Percentiles rank a stretch among this genome's conserved stretches.
Evolutionary conservation across 163 green algal genomes (phyloP).

Genomic region (Coccomyxa subellipsoidea): DNA sequence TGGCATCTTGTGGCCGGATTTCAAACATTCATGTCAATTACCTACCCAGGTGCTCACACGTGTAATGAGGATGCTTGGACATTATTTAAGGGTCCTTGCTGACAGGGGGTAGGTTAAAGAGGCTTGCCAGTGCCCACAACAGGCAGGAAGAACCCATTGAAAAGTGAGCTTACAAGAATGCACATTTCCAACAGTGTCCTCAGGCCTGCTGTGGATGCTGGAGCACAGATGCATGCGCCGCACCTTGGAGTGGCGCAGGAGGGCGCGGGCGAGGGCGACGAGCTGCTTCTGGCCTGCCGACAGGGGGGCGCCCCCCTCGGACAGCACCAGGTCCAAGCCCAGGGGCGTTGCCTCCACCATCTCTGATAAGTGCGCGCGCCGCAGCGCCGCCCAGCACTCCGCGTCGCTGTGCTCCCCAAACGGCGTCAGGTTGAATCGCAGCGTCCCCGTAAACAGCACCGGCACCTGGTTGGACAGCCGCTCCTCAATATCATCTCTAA

Average conservation of each 20-base stretch:
- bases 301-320: constrained; percentile 60
- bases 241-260: constrained; percentile 67
- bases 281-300: constrained; percentile 80
- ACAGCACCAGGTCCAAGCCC: constrained; percentile 64
- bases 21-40: too few species aligned
- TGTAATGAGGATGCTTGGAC: too few species aligned
- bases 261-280: constrained; percentile 73
- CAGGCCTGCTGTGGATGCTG: too few species aligned
- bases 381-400: constrained; percentile 81
- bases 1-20: too few species aligned
- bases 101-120: too few species aligned
- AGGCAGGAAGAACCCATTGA: too few species aligned
- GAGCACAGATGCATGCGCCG: neutral
- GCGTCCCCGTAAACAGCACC: constrained; percentile 70
- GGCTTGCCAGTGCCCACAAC: too few species aligned
- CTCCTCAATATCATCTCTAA: too few species aligned
- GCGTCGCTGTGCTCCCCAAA: constrained; percentile 65
- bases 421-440: constrained; percentile 78
- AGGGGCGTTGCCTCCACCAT: constrained; percentile 37
- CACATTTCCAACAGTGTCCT: too few species aligned
- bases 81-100: too few species aligned
- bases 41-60: too few species aligned
- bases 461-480: constrained; percentile 47
- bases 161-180: too few species aligned
- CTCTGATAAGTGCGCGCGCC: constrained; percentile 37